phyloP scores from a whole-genome alignment of 768 basidiomycete genomes.

The Gymnopilus dilepis region DNA sequence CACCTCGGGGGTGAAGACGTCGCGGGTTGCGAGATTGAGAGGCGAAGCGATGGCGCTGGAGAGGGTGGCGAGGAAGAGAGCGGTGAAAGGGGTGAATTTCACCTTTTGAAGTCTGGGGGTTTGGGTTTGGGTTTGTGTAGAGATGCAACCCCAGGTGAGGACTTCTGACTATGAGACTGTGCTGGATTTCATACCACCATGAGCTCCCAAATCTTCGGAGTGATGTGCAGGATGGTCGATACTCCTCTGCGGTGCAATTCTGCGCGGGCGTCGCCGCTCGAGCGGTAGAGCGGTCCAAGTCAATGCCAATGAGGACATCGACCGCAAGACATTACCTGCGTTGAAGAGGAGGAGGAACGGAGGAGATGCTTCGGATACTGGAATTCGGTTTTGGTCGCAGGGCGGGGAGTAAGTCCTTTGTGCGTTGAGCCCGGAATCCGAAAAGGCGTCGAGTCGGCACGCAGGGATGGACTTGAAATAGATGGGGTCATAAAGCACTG shows the following conservation, averaged over 20 bases:
- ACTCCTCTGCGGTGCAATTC: neutral
- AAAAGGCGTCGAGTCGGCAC: neutral
- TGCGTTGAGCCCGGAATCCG: neutral
- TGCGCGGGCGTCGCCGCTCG: neutral
- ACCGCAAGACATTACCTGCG: neutral
- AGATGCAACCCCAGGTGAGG: neutral
- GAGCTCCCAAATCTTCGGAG: too few species aligned
- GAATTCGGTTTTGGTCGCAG: too few species aligned
- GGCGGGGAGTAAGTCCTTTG: neutral
- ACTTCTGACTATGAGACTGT: neutral
- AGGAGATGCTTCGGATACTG: too few species aligned
- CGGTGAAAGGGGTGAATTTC: constrained; percentile 18
- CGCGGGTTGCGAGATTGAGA: constrained; percentile 38
- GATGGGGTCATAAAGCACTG: neutral
- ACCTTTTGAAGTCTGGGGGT: constrained; percentile 16
- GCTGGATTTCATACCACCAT: constrained; percentile 1
- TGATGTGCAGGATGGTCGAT: neutral
- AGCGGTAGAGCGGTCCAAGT: neutral
- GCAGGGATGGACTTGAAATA: neutral
- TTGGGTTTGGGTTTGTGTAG: too few species aligned
- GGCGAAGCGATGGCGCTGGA: constrained; percentile 27
- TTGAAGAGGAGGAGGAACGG: neutral
- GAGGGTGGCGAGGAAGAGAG: constrained; percentile 19
- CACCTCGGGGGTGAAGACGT: constrained; percentile 54
- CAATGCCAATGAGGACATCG: constrained; percentile 2